These are phyloP conservation scores for Daldinia concentrica DNA, from an alignment of 495 filamentous ascomycete genomes.

Conservation along the genomic window DNA sequence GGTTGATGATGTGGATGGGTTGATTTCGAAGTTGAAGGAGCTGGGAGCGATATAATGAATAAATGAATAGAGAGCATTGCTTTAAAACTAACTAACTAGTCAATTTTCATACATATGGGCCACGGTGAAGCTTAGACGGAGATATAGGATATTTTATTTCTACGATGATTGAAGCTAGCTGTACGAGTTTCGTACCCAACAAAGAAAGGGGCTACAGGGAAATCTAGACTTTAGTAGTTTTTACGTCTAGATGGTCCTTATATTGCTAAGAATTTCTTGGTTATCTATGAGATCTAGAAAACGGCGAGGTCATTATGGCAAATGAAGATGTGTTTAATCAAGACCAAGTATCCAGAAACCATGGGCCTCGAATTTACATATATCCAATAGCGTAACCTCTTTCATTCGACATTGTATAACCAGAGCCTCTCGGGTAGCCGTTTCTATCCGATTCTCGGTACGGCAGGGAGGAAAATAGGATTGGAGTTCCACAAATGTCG, in stretches of 20 bases:
- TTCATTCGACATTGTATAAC: background rate
- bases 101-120: background rate
- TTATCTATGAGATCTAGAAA: background rate
- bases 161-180: background rate
- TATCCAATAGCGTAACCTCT: background rate
- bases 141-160: background rate
- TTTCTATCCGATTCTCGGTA: background rate
- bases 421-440: background rate
- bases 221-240: background rate
- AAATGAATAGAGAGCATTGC: constrained; percentile 11
- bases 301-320: constrained; percentile 12
- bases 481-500: background rate
- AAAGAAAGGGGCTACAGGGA: background rate
- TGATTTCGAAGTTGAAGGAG: constrained; percentile 93
- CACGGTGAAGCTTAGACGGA: background rate
- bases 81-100: background rate
- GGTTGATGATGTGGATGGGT: constrained; percentile 94
- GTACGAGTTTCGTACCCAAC: background rate
- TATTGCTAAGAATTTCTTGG: background rate
- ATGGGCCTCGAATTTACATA: no score
- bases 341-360: background rate
- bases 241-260: background rate
- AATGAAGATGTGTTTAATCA: constrained; percentile 9
- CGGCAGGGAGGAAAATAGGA: background rate
- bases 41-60: constrained; percentile 82